A percentile compares a stretch with the other conserved stretches of the same genome.
Evolutionary conservation across 768 basidiomycete genomes (phyloP).

Genomic region (Leccinum uliginosum): DNA sequence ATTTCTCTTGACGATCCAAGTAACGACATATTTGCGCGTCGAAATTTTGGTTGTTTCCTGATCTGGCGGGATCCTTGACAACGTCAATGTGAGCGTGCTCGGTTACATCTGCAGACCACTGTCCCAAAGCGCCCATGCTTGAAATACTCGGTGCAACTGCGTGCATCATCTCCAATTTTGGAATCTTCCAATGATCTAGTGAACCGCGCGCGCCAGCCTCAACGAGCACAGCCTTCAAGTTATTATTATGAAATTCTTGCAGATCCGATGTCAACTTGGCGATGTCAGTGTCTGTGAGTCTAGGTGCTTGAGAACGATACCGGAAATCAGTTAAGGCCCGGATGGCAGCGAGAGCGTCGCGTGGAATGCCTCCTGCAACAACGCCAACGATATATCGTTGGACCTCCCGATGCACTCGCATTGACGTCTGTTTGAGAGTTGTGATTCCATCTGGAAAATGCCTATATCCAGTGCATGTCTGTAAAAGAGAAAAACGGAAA

Average conservation of each 20-base stretch:
- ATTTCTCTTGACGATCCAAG: neutral
- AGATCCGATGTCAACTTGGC: neutral
- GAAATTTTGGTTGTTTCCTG: neutral
- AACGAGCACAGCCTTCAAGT: neutral
- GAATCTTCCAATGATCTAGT: neutral
- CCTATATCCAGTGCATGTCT: neutral
- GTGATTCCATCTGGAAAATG: neutral
- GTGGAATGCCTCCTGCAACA: neutral
- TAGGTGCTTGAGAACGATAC: neutral
- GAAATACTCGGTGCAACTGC: neutral
- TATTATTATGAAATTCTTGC: neutral
- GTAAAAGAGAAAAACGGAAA: neutral
- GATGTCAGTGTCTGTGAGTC: neutral
- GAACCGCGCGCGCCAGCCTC: neutral
- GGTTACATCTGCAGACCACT: neutral
- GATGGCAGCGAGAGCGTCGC: neutral
- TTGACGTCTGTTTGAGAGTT: neutral
- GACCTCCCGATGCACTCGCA: neutral
- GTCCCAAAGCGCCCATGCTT: neutral
- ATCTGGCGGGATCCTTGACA: neutral
- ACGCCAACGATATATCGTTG: neutral
- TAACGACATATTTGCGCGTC: neutral
- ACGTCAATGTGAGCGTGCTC: neutral
- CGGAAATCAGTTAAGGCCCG: neutral
- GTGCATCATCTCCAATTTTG: neutral